These are phyloP conservation scores for Tetrapisispora namnaoensis DNA, from an alignment of 805 yeast species.

Conservation along the genomic window DNA sequence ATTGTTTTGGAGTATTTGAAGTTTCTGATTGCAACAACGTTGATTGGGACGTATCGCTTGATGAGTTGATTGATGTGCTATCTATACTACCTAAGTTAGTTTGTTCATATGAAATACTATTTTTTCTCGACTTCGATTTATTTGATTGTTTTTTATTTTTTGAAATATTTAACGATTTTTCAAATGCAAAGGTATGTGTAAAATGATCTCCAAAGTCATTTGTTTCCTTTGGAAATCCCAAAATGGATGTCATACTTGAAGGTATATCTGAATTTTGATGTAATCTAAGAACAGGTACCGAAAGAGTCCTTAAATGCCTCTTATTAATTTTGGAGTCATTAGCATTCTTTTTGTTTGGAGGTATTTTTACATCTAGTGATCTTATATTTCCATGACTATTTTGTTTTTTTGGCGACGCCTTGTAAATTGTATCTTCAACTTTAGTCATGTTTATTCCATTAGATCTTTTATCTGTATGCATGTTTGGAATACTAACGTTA, in stretches of 20 bases:
- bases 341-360: background rate
- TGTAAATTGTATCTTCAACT: background rate
- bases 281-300: constrained; percentile 9
- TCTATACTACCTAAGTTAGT: background rate
- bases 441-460: background rate
- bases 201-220: background rate
- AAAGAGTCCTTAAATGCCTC: background rate
- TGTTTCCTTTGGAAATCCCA: constrained; percentile 3
- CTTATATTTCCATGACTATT: background rate
- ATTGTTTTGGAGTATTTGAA: background rate
- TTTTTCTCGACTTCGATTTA: background rate
- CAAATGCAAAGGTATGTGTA: constrained; percentile 2
- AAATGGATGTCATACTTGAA: constrained; percentile 4
- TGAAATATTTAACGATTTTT: background rate
- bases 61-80: background rate
- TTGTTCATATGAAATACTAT: background rate
- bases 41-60: background rate
- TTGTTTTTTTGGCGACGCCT: background rate
- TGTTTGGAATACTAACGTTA: background rate
- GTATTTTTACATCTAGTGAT: background rate
- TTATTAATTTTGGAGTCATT: background rate
- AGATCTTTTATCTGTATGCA: background rate
- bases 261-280: constrained; percentile 4
- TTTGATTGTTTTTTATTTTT: background rate
- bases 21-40: background rate